Conservation (phyloP, 345 rosid species). For the Adansonia digitata region DNA sequence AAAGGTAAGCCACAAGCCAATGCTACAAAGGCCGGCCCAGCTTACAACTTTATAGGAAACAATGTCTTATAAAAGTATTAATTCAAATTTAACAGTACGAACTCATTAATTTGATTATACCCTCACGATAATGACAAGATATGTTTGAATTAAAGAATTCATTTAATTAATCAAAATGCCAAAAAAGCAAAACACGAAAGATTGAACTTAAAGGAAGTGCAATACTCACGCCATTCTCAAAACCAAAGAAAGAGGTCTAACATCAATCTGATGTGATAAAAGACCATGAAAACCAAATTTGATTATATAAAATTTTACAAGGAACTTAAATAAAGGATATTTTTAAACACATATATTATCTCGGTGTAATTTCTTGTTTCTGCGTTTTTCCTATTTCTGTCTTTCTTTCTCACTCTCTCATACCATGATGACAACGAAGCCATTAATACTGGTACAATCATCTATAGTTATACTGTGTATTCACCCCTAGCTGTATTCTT, state of each 20-base stretch:
- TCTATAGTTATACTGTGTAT: too few relatives aligned
- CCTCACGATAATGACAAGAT: neutral
- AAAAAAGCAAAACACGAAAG: neutral
- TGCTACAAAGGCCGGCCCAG: neutral
- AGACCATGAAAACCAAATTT: neutral
- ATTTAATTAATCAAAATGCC: neutral
- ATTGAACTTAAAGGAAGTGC: neutral
- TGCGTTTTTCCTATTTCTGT: too few relatives aligned
- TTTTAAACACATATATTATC: too few relatives aligned
- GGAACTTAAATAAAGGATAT: too few relatives aligned
- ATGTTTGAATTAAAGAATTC: neutral
- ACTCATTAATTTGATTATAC: neutral
- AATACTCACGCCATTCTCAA: neutral
- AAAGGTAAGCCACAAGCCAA: neutral
- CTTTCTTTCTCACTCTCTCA: too few relatives aligned
- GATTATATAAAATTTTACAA: too few relatives aligned
- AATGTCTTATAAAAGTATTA: neutral
- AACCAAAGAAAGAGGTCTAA: neutral
- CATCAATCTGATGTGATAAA: neutral
- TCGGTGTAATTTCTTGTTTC: too few relatives aligned
- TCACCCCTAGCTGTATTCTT: neutral
- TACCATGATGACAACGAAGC: too few relatives aligned
- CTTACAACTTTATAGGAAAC: neutral
- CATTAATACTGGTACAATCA: too few relatives aligned
- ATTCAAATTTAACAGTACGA: neutral